Conservation (phyloP, 2,329 filamentous ascomycete species). For the Colletotrichum sp. region DNA sequence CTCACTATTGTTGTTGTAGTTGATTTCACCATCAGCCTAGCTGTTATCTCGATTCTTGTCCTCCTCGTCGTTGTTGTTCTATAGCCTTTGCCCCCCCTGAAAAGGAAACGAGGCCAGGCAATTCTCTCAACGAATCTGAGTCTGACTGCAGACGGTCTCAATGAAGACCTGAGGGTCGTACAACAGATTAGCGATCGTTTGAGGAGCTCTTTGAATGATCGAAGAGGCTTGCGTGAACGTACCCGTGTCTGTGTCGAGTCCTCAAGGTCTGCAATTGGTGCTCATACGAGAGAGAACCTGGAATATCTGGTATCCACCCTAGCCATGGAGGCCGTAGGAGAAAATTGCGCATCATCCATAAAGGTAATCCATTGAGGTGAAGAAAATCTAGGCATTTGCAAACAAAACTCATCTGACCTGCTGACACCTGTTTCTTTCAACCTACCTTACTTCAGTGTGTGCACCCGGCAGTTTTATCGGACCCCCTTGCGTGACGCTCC, state of each 20-base stretch:
- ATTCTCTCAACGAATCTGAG: background rate
- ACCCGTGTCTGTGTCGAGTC: no score
- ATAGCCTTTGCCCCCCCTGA: background rate
- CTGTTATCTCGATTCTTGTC: background rate
- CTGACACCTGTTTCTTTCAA: background rate
- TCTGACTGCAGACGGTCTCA: background rate
- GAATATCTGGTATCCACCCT: no score
- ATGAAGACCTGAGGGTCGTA: background rate
- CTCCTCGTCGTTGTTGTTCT: background rate
- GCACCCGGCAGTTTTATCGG: rapidly evolving
- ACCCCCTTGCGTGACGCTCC: background rate
- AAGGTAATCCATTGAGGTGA: no score
- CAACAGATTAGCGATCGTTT: background rate
- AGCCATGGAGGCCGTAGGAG: no score
- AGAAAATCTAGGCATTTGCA: background rate
- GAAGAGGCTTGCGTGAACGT: no score
- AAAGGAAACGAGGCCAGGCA: background rate
- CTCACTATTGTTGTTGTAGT: background rate
- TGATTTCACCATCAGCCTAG: background rate
- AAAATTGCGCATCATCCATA: no score
- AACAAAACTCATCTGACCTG: background rate
- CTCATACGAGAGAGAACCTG: no score
- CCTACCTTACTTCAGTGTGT: no score
- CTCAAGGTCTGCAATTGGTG: no score
- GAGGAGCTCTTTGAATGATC: background rate